These are phyloP conservation scores for Camellia japonica DNA, from an alignment of 148 eudicot species.

Conservation along the genomic window DNA sequence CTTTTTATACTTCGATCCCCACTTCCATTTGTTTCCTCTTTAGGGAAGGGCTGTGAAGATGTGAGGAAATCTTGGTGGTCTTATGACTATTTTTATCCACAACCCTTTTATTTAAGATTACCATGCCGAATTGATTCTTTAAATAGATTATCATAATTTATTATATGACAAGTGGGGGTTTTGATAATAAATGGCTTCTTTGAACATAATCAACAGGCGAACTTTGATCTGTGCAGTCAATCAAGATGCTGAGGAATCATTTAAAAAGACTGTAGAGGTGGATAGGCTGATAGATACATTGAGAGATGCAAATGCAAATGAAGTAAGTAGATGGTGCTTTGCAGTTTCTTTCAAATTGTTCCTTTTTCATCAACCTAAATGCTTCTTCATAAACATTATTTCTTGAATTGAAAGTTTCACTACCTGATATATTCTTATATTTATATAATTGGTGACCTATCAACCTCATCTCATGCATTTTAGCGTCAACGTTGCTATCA, in stretches of 20 bases:
- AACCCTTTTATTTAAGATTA: not conserved
- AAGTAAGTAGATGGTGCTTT: slow-evolving; percentile 50
- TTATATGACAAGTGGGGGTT: slow-evolving; percentile 28
- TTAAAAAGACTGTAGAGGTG: slow-evolving; percentile 88
- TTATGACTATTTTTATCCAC: not conserved
- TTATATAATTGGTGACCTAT: not conserved
- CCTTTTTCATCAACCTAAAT: not conserved
- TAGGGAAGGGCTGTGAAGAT: not conserved
- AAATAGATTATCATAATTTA: slow-evolving; percentile 1
- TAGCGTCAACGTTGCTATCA: not conserved
- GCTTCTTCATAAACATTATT: not conserved
- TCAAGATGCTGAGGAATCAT: slow-evolving; percentile 78
- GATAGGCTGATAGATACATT: slow-evolving; percentile 79
- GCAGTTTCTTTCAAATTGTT: not conserved
- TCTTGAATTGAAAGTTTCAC: not conserved
- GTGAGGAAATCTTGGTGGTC: not conserved
- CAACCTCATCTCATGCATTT: slow-evolving; percentile 3
- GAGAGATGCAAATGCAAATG: slow-evolving; percentile 68
- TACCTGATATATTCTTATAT: slow-evolving; percentile 1
- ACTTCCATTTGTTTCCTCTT: not conserved
- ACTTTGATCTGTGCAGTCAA: slow-evolving; percentile 88
- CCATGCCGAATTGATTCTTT: not conserved
- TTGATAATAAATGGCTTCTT: slow-evolving; percentile 44
- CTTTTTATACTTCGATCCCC: not conserved
- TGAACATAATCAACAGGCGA: slow-evolving; percentile 84